phyloP scores from a whole-genome alignment of 1,139 yeast species.

The Geotrichum europaeum region DNA sequence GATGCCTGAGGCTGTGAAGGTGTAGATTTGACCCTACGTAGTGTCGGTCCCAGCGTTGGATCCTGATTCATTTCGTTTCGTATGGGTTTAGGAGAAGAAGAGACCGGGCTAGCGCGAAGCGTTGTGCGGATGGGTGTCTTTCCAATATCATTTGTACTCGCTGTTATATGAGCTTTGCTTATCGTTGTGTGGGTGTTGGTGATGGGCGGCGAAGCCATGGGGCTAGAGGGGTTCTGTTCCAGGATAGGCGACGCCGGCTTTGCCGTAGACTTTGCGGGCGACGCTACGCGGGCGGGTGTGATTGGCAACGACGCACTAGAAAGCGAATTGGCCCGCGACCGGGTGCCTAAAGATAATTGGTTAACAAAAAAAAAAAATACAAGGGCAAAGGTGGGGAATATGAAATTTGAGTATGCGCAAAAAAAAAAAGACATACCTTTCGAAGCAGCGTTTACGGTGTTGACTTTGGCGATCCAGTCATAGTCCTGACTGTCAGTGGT shows the following conservation, averaged over 20 bases:
- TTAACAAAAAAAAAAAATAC: background rate
- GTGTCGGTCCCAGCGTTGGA: background rate
- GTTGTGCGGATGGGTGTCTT: background rate
- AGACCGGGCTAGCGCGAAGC: background rate
- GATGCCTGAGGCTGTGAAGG: background rate
- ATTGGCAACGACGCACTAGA: conserved; percentile 19
- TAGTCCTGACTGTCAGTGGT: conserved; percentile 7
- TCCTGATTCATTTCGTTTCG: background rate
- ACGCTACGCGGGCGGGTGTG: background rate
- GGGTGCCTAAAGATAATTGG: conserved; percentile 1
- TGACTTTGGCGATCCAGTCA: conserved; percentile 14
- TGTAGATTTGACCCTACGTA: conserved; percentile 3
- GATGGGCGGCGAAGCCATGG: conserved; percentile 33
- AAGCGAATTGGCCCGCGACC: conserved; percentile 3
- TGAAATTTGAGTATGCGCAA: background rate
- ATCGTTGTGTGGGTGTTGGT: background rate
- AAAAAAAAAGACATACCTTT: background rate
- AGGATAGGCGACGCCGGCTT: conserved; percentile 10
- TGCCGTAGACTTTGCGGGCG: conserved; percentile 8
- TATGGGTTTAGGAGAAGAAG: background rate
- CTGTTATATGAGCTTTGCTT: conserved; percentile 16
- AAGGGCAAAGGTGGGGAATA: no score
- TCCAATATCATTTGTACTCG: conserved; percentile 24
- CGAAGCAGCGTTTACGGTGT: conserved; percentile 3
- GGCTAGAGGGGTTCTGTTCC: conserved; percentile 30